Percentiles rank a stretch among this genome's conserved stretches.
Conservation (phyloP, 2,329 filamentous ascomycete genomes). For the Apiospora malaysiana region DNA sequence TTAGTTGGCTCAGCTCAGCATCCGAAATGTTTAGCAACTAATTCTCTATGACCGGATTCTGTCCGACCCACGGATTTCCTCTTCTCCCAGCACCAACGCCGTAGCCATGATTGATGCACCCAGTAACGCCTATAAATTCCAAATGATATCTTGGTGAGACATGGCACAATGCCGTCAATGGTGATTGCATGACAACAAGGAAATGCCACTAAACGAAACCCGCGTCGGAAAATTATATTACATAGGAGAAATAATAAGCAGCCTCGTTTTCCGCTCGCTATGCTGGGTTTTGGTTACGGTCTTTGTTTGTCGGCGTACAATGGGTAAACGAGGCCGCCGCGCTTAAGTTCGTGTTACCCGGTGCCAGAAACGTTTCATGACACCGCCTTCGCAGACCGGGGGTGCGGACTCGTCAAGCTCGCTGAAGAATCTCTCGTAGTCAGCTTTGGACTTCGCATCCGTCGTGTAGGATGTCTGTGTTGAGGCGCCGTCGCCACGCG, state of each 20-base stretch:
- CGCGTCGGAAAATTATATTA: background rate
- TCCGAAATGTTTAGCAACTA: background rate
- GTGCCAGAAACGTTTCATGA: slow-evolving; percentile 70
- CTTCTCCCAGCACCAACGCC: slow-evolving; percentile 13
- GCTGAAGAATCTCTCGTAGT: slow-evolving; percentile 59
- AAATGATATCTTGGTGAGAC: slow-evolving; percentile 15
- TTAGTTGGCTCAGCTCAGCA: background rate
- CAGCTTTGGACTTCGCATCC: slow-evolving; percentile 52
- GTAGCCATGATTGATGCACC: slow-evolving; percentile 6
- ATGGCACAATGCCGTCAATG: background rate
- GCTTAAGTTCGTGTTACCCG: slow-evolving; percentile 45
- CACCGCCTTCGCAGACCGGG: slow-evolving; percentile 54
- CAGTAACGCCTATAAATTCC: slow-evolving; percentile 7
- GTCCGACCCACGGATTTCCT: background rate
- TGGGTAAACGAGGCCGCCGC: background rate
- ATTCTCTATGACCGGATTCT: background rate
- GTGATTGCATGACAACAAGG: background rate
- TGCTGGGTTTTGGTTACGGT: slow-evolving; percentile 44
- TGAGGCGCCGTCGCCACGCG: slow-evolving; percentile 40
- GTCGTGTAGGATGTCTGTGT: slow-evolving; percentile 29
- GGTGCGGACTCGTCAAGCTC: slow-evolving; percentile 58
- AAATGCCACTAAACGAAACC: background rate
- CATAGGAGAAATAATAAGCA: background rate
- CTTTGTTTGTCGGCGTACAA: background rate
- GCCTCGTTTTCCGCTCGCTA: background rate